Evolutionary conservation across 2,329 filamentous ascomycete species (phyloP).

Genomic region (Grosmannia huntii): DNA sequence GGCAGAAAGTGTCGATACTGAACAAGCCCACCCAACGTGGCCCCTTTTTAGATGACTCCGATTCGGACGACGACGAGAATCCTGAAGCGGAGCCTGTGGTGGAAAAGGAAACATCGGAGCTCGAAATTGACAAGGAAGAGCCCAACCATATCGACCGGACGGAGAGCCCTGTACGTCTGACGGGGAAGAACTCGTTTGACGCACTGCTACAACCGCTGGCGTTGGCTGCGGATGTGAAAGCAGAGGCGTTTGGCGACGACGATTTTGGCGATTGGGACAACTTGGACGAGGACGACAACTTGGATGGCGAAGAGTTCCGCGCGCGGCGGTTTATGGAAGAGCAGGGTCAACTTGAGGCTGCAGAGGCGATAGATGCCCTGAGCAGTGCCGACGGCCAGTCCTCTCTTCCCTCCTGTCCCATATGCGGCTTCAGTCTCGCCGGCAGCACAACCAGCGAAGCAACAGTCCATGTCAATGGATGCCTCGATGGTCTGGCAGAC

Average conservation of each 20-base stretch:
- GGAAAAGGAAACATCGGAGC: not conserved
- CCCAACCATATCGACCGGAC: not conserved
- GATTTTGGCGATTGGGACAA: conserved; percentile 24
- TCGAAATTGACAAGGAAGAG: not conserved
- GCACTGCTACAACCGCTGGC: not conserved
- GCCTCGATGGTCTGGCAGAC: conserved; percentile 50
- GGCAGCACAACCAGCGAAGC: conserved; percentile 53
- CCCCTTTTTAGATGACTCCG: conserved; percentile 51
- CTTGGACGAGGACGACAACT: conserved; percentile 33
- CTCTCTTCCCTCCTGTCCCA: conserved; percentile 49
- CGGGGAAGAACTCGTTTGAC: not conserved
- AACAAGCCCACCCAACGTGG: conserved; percentile 21
- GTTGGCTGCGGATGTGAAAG: not conserved
- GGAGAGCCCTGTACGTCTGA: not conserved
- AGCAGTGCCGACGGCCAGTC: conserved; percentile 17
- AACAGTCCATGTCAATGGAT: conserved; percentile 80
- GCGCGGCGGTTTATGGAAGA: conserved; percentile 63
- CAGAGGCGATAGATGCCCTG: conserved; percentile 33
- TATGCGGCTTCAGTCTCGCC: conserved; percentile 56
- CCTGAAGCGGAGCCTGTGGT: not conserved
- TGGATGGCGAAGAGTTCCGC: conserved; percentile 31
- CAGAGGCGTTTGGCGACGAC: not conserved
- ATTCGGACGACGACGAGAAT: conserved; percentile 2
- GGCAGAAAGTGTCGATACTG: conserved; percentile 24
- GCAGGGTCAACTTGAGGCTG: conserved; percentile 53